phyloP scores from a whole-genome alignment of 2,329 filamentous ascomycete genomes.

The Chaetomium strumarium region DNA sequence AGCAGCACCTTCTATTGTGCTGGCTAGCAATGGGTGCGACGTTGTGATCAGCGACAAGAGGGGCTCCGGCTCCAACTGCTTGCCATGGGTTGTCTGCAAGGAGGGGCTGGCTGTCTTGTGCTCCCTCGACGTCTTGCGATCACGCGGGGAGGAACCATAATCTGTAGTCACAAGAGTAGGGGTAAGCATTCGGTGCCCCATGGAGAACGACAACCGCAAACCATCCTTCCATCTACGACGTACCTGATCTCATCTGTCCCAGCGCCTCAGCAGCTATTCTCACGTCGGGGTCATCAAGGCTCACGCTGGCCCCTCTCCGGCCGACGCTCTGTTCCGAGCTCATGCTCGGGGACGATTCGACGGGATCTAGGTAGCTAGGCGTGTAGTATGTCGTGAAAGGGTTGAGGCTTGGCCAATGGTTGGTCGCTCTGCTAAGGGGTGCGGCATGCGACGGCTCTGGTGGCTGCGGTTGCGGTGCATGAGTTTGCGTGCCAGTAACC shows the following conservation, averaged over 20 bases:
- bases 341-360: slow-evolving; percentile 43
- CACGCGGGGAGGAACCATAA: slow-evolving; percentile 58
- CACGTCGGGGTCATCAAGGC: slow-evolving; percentile 61
- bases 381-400: slow-evolving; percentile 45
- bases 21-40: slow-evolving; percentile 79
- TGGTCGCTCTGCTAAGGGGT: slow-evolving; percentile 21
- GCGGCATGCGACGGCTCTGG: slow-evolving; percentile 7
- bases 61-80: slow-evolving; percentile 59
- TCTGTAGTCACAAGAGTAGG: slow-evolving; percentile 37
- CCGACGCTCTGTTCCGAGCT: slow-evolving; percentile 43
- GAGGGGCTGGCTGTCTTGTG: slow-evolving; percentile 7
- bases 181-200: slow-evolving; percentile 15
- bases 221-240: slow-evolving; percentile 24
- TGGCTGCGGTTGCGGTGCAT: slow-evolving; percentile 19
- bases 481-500: slow-evolving; percentile 31
- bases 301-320: slow-evolving; percentile 46
- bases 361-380: slow-evolving; percentile 38
- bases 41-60: slow-evolving; percentile 81
- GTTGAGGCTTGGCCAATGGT: slow-evolving; percentile 45
- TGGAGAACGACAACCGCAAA: not conserved
- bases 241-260: slow-evolving; percentile 68
- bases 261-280: slow-evolving; percentile 68
- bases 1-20: slow-evolving; percentile 76
- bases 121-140: slow-evolving; percentile 22
- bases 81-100: not conserved